Base-by-base conservation (phyloP, 768 basidiomycete species). In the Lentinula raphanica region DNA sequence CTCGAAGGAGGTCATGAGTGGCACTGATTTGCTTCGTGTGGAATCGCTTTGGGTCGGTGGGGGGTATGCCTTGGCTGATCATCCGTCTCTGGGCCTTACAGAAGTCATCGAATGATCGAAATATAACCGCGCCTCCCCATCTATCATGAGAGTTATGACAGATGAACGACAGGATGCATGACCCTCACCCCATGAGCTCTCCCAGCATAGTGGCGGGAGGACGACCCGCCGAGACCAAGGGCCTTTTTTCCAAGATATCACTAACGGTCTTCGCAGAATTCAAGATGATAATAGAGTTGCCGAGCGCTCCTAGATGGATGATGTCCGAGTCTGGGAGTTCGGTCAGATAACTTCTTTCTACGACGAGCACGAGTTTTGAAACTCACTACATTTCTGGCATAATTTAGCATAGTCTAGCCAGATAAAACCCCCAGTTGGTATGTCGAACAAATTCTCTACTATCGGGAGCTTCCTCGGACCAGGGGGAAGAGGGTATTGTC, bases 201-300 rank as follows among this genome's bases (percentile, higher is more conserved):
- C 68, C 45, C 15, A 57, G 44, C 56, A 57, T 57, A 1, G 36
- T 27, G 28, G 68, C 36, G 4, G 27, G 17, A 29, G 56, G 56
- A 12, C 74, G 63, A 57, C 64, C 64, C 3, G 75, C 74, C 59
- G 74, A 75, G 5, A 69, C 71, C 6, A 63, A 60, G 1, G 72
- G 72, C 7, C 70, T 62, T 35, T 68, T 69, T 35, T 74, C 71
- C 13, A 76, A 65, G 2, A 76, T 65, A 5, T 74, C 74, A 38
- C 65, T 68, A 2, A 69, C 72, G 19, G 68, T 63, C 27, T 70
- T 65, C 49, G 63, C 57, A 8, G 68, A 71, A 57, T 71, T 75
- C 39, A 75, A 59, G 23, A 75, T 58, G 54, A 73, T 64, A n/a
- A 70, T 62, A n/a, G 65, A 64, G n/a, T 60, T 65, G 12, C 66